phyloP scores from a whole-genome alignment of 495 filamentous ascomycete genomes.

The Oidiodendron maius region DNA sequence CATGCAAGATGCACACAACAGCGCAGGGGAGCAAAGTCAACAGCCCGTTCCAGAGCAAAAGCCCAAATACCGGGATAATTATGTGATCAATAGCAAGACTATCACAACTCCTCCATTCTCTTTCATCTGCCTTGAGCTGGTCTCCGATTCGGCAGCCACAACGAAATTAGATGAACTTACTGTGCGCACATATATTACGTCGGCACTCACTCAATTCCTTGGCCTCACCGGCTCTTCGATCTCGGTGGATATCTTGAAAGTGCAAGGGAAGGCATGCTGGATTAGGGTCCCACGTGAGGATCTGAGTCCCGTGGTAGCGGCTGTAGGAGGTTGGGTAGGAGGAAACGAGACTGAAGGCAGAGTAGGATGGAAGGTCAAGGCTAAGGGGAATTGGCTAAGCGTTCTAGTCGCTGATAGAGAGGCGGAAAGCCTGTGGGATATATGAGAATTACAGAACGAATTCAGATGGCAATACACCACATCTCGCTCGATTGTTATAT shows the following conservation, averaged over 20 bases:
- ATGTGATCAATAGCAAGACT: slow-evolving; percentile 16
- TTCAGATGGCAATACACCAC: not conserved
- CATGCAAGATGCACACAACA: not conserved
- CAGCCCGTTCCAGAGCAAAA: not conserved
- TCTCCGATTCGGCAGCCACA: not conserved
- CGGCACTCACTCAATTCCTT: slow-evolving; percentile 73
- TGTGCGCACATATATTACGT: slow-evolving; percentile 62
- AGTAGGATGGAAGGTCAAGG: slow-evolving; percentile 53
- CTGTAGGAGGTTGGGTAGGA: slow-evolving; percentile 56
- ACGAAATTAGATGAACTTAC: slow-evolving; percentile 61
- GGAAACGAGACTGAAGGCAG: slow-evolving; percentile 26
- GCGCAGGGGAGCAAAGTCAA: not conserved
- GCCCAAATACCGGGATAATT: slow-evolving; percentile 5
- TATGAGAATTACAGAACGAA: slow-evolving; percentile 2
- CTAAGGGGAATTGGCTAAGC: slow-evolving; percentile 49
- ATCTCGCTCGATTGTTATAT: not conserved
- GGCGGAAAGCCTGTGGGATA: slow-evolving; percentile 12
- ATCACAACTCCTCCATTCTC: slow-evolving; percentile 20
- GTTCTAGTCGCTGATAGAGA: slow-evolving; percentile 8
- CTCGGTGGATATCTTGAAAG: slow-evolving; percentile 71
- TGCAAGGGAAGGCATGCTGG: slow-evolving; percentile 55
- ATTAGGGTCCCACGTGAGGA: slow-evolving; percentile 71
- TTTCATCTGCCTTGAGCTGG: slow-evolving; percentile 14
- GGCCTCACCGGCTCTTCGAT: slow-evolving; percentile 73
- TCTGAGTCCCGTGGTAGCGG: slow-evolving; percentile 57